Conservation (phyloP, 441 rosid genomes). For the Melastoma candidum region DNA sequence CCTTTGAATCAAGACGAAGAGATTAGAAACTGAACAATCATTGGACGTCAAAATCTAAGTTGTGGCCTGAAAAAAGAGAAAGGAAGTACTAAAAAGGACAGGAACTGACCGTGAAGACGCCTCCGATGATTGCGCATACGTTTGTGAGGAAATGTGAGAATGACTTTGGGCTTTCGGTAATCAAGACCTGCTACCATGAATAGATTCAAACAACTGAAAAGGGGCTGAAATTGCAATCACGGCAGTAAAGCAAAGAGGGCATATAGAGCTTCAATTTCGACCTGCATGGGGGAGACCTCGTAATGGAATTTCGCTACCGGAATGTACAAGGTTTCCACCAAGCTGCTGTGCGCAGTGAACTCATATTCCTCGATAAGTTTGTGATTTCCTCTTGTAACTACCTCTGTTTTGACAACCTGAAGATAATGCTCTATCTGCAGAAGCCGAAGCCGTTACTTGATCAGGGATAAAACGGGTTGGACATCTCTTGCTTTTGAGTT, state of each 20-base stretch:
- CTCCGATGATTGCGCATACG: conserved; percentile 97
- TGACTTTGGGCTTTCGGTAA: conserved; percentile 73
- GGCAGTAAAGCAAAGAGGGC: neutral
- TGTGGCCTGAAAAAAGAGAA: neutral
- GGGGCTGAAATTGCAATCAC: neutral
- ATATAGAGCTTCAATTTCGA: conserved; percentile 15
- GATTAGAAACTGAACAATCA: too few species aligned
- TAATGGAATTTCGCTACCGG: conserved; percentile 86
- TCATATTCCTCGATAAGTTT: conserved; percentile 74
- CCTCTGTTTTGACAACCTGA: conserved; percentile 94
- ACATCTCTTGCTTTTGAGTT: neutral
- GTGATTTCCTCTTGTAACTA: conserved; percentile 33
- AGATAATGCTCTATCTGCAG: conserved; percentile 97
- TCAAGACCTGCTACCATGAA: conserved; percentile 45
- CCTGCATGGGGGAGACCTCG: conserved; percentile 99
- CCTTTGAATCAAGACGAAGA: conserved; percentile 33
- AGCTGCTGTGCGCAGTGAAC: conserved; percentile 94
- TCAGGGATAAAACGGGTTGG: neutral
- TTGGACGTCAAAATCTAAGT: too few species aligned
- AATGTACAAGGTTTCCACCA: conserved; percentile 55
- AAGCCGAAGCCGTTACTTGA: conserved; percentile 6
- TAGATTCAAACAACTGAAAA: conserved; percentile 7
- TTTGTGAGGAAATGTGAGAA: conserved; percentile 96
- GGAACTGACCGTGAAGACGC: conserved; percentile 85
- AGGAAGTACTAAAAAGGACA: neutral